These are phyloP conservation scores for Chlamydomonas schloesseri DNA, from an alignment of 139 green algal species.

Conservation along the genomic window DNA sequence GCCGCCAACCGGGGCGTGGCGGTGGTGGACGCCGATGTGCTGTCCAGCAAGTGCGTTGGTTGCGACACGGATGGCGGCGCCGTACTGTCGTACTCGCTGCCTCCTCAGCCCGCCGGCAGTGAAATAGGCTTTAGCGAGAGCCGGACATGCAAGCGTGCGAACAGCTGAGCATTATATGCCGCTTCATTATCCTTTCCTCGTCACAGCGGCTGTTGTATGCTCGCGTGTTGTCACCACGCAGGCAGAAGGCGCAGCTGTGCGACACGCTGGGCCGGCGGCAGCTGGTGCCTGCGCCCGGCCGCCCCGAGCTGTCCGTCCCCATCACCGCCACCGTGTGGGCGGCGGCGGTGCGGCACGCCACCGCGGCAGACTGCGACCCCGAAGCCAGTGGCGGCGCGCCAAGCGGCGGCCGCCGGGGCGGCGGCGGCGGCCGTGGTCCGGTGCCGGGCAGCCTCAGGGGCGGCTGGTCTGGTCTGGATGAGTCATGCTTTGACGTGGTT, in stretches of 20 bases:
- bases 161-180: too few species aligned
- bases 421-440: neutral
- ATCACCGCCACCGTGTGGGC: constrained; percentile 40
- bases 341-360: neutral
- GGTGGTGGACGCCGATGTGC: constrained; percentile 29
- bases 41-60: constrained; percentile 1
- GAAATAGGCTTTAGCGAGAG: too few species aligned
- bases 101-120: too few species aligned
- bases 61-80: neutral
- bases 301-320: constrained; percentile 24
- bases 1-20: constrained; percentile 19
- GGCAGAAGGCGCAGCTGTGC: constrained; percentile 24
- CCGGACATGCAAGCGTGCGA: too few species aligned
- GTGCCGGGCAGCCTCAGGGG: neutral
- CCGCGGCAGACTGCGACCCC: neutral
- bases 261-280: neutral
- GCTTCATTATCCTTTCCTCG: too few species aligned
- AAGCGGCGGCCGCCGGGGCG: neutral
- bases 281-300: neutral
- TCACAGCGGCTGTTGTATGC: too few species aligned
- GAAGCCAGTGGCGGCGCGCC: neutral
- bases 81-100: neutral
- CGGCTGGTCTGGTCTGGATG: constrained; percentile 22
- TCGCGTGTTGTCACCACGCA: too few species aligned
- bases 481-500: constrained; percentile 8